These are phyloP conservation scores for Tulasnella sp. DNA, from an alignment of 768 basidiomycete genomes.

Conservation along the genomic window DNA sequence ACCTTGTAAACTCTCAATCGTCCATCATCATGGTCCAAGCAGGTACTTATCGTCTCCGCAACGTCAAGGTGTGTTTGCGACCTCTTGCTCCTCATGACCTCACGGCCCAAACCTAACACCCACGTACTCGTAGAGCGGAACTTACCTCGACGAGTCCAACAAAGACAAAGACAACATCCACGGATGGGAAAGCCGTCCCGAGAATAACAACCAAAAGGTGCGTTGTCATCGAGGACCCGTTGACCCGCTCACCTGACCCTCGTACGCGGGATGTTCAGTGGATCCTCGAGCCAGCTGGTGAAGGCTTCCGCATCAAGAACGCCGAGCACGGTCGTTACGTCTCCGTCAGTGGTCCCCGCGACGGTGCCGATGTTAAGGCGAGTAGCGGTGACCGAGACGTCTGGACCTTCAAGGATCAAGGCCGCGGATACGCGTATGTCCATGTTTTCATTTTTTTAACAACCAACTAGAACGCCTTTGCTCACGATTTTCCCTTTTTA, in stretches of 20 bases:
- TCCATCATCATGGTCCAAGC: constrained; percentile 3
- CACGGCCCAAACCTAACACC: neutral
- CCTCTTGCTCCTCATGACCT: neutral
- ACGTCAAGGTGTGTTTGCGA: neutral
- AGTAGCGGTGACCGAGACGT: neutral
- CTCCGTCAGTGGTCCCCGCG: neutral
- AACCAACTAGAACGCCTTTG: neutral
- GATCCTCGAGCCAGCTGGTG: neutral
- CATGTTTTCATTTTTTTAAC: neutral
- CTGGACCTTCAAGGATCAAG: neutral
- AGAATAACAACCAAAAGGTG: constrained; percentile 21
- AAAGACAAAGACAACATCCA: neutral
- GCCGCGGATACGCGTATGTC: neutral
- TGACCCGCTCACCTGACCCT: neutral
- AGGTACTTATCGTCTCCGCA: constrained; percentile 1
- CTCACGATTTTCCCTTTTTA: neutral
- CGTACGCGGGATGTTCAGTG: neutral
- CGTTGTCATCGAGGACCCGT: neutral
- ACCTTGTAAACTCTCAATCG: neutral
- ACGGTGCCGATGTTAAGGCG: neutral
- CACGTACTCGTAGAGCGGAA: neutral
- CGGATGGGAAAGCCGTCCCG: constrained; percentile 15
- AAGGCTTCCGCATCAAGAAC: neutral
- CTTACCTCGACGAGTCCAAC: constrained; percentile 13
- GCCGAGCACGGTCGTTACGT: neutral